Base-by-base conservation (phyloP, 495 filamentous ascomycete species). In the Ramalina intermedia region DNA sequence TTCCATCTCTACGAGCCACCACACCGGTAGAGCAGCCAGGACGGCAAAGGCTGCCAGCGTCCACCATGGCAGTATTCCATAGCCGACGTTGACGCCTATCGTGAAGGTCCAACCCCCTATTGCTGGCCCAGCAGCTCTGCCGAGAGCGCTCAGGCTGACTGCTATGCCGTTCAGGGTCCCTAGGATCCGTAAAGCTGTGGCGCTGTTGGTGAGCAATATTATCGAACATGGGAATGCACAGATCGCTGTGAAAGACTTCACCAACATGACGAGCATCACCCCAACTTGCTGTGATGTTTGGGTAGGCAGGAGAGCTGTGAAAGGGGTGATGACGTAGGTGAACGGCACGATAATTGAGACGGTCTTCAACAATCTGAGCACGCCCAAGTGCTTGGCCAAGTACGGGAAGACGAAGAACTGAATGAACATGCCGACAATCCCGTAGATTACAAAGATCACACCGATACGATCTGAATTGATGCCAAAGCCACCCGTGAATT, bases 111-210 rank as follows among this genome's bases (percentile, higher is more conserved):
- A 61, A 4, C 84, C 84, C 0, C 72, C 70, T 13, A 79, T 27
- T 0, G 83, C 82, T 5, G 90, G 90, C 0, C 90, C 90, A 12
- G 71, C 57, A 1, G 85, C 87, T 26, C 87, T 70, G 8, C 88
- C 88, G 17, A 95, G 57, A 0, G 84, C 86, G 52, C 79, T 81
- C 27, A 88, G 72, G 43, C 80, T 81, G 1, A 86, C 89, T 1
- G 83, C 85, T 46, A 94, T 78, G 0, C 90, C 90, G 59, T 96
- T 96, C 43, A 96, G 66, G 2, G 89, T 94, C 0, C 88, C 90
- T 6, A 95, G 73, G 41, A 93, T 74, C 27, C 75, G 68, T 29
- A 95, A 66, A 41, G 76, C 83, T 0, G 69, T 63, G 1, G 87
- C 87, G 16, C 82, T 85, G 65, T 95, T 96, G 41, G 89, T 94